Percentiles rank a stretch among this genome's conserved stretches.
Evolutionary conservation across 352 stramenopile species (phyloP).

Genomic region (Phytopythium vexans): DNA sequence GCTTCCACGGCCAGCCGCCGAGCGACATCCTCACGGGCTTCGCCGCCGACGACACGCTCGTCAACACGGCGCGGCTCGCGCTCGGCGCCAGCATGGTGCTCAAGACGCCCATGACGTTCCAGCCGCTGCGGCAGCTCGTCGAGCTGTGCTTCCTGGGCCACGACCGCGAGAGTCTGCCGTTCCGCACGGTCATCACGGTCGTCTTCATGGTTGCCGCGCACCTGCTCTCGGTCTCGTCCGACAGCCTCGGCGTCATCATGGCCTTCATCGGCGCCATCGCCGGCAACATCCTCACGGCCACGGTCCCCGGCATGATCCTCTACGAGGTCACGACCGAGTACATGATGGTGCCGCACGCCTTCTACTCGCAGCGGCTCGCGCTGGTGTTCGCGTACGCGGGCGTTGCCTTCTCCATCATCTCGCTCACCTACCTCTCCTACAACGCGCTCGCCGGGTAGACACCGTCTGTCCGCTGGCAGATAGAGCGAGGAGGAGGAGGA

Average conservation of each 20-base stretch:
- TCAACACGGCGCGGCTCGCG: conserved; percentile 74
- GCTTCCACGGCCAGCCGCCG: conserved; percentile 78
- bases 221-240: conserved; percentile 55
- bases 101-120: conserved; percentile 86
- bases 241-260: conserved; percentile 70
- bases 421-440: conserved; percentile 69
- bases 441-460: conserved; percentile 31
- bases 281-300: conserved; percentile 70
- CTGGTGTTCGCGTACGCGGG: conserved; percentile 48
- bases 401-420: conserved; percentile 52
- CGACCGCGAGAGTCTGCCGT: conserved; percentile 63
- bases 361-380: conserved; percentile 54
- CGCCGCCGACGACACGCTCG: conserved; percentile 54
- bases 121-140: conserved; percentile 72
- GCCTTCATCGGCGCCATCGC: conserved; percentile 71
- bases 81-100: conserved; percentile 74
- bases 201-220: conserved; percentile 67
- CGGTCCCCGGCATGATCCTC: conserved; percentile 68
- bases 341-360: conserved; percentile 40
- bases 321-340: conserved; percentile 65
- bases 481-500: neutral
- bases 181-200: conserved; percentile 63
- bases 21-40: conserved; percentile 84
- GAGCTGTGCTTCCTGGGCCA: conserved; percentile 72
- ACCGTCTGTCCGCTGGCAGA: neutral